Conservation (phyloP, 148 eudicot species). For the Tetragonia tetragonoides region DNA sequence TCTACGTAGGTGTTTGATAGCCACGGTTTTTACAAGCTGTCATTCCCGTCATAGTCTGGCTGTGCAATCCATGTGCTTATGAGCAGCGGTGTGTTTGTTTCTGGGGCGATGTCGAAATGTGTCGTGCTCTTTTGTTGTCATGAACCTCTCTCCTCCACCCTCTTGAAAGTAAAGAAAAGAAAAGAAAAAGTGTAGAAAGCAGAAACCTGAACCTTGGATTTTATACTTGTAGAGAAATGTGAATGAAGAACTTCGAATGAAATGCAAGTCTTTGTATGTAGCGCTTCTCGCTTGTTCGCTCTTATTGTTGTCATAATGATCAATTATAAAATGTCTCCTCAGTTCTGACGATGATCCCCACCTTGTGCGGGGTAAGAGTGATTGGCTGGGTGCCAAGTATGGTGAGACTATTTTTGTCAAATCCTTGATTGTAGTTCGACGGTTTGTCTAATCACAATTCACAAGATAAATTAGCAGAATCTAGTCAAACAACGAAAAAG, state of each 20-base stretch:
- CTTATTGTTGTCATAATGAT: no score
- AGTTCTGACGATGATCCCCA: no score
- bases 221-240: constrained; percentile 34
- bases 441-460: no score
- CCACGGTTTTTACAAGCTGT: constrained; percentile 7
- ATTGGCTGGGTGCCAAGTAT: no score
- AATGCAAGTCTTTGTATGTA: constrained; percentile 2
- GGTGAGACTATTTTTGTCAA: no score
- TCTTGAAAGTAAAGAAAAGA: background rate
- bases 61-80: constrained; percentile 16
- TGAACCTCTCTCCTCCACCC: constrained; percentile 17
- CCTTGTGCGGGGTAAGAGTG: no score
- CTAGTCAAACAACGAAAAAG: no score
- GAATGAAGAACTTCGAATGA: constrained; percentile 31
- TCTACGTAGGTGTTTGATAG: constrained; percentile 14
- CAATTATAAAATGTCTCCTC: no score
- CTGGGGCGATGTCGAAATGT: constrained; percentile 23
- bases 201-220: constrained; percentile 18
- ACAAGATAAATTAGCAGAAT: no score
- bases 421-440: no score
- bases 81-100: constrained; percentile 1
- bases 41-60: background rate
- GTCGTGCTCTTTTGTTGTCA: constrained; percentile 18
- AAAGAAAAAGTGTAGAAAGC: constrained; percentile 21
- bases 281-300: background rate